A percentile compares a stretch with the other conserved stretches of the same genome.
Conservation (phyloP, 2,329 filamentous ascomycete genomes). For the Clonostachys byssicola region DNA sequence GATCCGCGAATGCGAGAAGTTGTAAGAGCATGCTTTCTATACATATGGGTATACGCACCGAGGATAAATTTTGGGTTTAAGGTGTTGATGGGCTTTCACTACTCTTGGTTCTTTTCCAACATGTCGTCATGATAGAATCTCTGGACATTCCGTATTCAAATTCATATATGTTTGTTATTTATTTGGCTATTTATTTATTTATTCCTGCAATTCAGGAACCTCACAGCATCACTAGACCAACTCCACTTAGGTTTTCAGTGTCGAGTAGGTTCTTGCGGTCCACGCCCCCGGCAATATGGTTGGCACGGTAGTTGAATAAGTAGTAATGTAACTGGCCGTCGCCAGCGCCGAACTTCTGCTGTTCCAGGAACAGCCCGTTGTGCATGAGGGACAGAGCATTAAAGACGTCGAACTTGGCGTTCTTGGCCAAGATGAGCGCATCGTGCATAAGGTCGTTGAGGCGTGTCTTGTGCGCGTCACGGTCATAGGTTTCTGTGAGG, state of each 20-base stretch:
- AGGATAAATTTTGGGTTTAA: neutral
- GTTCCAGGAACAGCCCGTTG: constrained; percentile 86
- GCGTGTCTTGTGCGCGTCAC: constrained; percentile 65
- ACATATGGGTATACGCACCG: neutral
- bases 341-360: constrained; percentile 91
- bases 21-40: neutral
- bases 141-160: no score
- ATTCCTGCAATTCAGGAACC: constrained; percentile 3
- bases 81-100: no score
- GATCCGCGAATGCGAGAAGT: constrained; percentile 37
- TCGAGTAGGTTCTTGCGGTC: constrained; percentile 76
- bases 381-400: constrained; percentile 93
- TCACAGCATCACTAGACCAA: constrained; percentile 78
- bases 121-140: no score
- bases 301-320: constrained; percentile 92
- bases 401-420: constrained; percentile 86
- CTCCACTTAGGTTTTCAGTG: constrained; percentile 72
- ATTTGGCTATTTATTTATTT: neutral
- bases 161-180: no score
- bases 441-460: constrained; percentile 80
- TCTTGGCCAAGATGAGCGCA: constrained; percentile 82
- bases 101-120: no score
- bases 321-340: constrained; percentile 97
- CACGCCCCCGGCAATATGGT: constrained; percentile 80
- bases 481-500: constrained; percentile 53